These are phyloP conservation scores for Citrullus colocynthis DNA, from an alignment of 306 rosid species.

Conservation along the genomic window DNA sequence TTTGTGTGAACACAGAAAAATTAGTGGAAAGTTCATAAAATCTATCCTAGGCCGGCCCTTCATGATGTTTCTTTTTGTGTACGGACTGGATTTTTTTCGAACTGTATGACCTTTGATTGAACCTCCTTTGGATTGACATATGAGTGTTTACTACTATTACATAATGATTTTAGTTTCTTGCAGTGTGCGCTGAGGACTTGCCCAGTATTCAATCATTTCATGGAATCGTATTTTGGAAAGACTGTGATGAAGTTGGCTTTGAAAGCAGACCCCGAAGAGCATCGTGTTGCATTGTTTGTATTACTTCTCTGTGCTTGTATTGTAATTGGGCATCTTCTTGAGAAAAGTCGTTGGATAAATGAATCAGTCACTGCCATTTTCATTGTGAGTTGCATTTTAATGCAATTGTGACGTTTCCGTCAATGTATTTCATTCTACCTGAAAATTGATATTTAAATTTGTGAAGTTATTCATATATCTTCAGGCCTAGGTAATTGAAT, in stretches of 20 bases:
- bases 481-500: neutral
- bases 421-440: neutral
- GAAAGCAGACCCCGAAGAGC: slow-evolving; percentile 2
- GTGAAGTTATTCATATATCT: neutral
- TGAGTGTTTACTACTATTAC: slow-evolving; percentile 4
- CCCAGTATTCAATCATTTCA: neutral
- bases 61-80: neutral
- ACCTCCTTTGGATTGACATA: neutral
- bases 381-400: slow-evolving; percentile 34
- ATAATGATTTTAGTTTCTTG: neutral
- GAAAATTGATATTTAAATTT: neutral
- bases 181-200: slow-evolving; percentile 6
- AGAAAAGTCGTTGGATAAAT: slow-evolving; percentile 44
- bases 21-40: neutral
- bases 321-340: slow-evolving; percentile 47
- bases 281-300: slow-evolving; percentile 34
- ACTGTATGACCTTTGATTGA: neutral
- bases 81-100: neutral
- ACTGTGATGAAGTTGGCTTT: slow-evolving; percentile 9
- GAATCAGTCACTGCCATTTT: slow-evolving; percentile 40
- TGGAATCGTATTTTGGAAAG: slow-evolving; percentile 1
- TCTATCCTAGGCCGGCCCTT: neutral
- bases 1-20: neutral
- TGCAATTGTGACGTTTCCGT: neutral
- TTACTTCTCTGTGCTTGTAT: slow-evolving; percentile 42